Evolutionary conservation across 2,329 filamentous ascomycete genomes (phyloP).

Genomic region (Aspergillus persii): DNA sequence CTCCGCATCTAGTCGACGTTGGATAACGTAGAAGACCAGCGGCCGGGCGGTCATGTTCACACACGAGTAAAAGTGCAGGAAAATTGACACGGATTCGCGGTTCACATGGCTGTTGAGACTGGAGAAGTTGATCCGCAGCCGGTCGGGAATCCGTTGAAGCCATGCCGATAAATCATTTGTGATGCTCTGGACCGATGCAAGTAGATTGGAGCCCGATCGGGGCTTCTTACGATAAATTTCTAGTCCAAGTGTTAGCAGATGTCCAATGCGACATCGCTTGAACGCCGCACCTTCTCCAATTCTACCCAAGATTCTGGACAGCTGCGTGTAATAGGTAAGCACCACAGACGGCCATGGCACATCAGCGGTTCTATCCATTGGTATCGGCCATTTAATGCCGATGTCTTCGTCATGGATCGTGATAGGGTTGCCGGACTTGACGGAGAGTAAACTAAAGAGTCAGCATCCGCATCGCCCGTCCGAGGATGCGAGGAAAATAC

Average conservation of each 20-base stretch:
- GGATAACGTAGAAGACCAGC: slow-evolving; percentile 54
- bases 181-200: slow-evolving; percentile 53
- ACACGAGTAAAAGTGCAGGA: slow-evolving; percentile 57
- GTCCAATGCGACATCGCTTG: neutral
- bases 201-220: slow-evolving; percentile 48
- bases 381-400: slow-evolving; percentile 39
- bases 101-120: slow-evolving; percentile 42
- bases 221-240: slow-evolving; percentile 51
- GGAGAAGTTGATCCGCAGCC: slow-evolving; percentile 50
- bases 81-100: slow-evolving; percentile 52
- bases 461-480: too few species aligned
- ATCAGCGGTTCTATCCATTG: slow-evolving; percentile 18
- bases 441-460: slow-evolving; percentile 42
- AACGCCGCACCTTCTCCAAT: slow-evolving; percentile 40
- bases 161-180: slow-evolving; percentile 51
- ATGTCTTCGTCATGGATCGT: slow-evolving; percentile 57
- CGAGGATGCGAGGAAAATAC: slow-evolving; percentile 11
- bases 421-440: slow-evolving; percentile 56
- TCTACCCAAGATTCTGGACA: slow-evolving; percentile 53
- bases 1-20: slow-evolving; percentile 45
- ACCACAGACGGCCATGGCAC: slow-evolving; percentile 48
- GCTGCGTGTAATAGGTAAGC: slow-evolving; percentile 52
- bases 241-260: slow-evolving; percentile 6
- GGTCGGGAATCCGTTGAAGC: slow-evolving; percentile 49
- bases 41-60: slow-evolving; percentile 58